Percentiles rank a stretch among this genome's conserved stretches.
Evolutionary conservation across 2,329 filamentous ascomycete species (phyloP).

Genomic region (Drechslerella coelobrocha): DNA sequence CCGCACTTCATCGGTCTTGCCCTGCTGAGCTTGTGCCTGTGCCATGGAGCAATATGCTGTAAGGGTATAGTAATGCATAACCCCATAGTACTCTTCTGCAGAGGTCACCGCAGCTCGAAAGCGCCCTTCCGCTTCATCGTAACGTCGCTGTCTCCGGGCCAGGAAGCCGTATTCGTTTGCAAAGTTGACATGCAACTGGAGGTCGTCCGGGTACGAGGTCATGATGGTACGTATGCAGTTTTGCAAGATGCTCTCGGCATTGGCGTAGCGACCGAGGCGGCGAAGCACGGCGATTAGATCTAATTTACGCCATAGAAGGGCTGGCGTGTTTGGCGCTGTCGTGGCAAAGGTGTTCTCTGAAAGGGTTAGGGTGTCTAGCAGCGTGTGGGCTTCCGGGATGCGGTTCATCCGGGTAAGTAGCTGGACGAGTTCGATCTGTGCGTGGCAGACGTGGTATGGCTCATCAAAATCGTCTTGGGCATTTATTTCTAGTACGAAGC

Average conservation of each 20-base stretch:
- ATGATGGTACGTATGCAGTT: constrained; percentile 7
- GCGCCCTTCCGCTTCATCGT: background rate
- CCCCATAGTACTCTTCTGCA: background rate
- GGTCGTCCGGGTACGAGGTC: background rate
- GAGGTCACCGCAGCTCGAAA: background rate
- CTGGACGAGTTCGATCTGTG: constrained; percentile 3
- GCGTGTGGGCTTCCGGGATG: constrained; percentile 1
- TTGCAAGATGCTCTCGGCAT: background rate
- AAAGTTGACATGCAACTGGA: constrained; percentile 1
- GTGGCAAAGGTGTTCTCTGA: background rate
- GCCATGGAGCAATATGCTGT: background rate
- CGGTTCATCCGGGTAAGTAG: constrained; percentile 1
- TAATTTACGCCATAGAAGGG: background rate
- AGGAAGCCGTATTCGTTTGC: constrained; percentile 4
- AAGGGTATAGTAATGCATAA: background rate
- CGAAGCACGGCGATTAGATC: background rate
- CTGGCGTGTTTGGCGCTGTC: background rate
- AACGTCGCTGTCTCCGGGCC: background rate
- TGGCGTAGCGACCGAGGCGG: background rate
- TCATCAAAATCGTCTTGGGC: background rate
- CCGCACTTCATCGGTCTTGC: background rate
- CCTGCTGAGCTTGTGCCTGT: constrained; percentile 1
- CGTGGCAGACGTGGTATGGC: constrained; percentile 1
- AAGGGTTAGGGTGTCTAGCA: background rate
- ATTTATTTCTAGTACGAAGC: background rate